Percentiles rank a stretch among this genome's conserved stretches.
Conservation (phyloP, 768 basidiomycete genomes). For the Tulasnella calospora region DNA sequence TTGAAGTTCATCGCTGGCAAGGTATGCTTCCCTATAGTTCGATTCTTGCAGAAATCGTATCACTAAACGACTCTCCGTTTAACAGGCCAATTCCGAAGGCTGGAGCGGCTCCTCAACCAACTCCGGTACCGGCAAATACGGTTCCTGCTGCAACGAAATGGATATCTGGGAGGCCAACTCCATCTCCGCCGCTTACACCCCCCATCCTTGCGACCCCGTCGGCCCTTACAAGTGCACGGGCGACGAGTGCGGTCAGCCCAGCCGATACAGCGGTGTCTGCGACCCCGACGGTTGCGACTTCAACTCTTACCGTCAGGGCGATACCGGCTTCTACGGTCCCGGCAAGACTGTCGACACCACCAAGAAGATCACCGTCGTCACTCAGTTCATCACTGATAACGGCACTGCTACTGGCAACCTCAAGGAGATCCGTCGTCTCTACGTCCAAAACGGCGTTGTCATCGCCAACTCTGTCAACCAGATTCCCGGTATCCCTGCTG, state of each 20-base stretch:
- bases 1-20: conserved; percentile 57
- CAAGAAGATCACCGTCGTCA: conserved; percentile 52
- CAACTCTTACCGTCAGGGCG: conserved; percentile 57
- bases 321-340: conserved; percentile 45
- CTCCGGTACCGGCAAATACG: conserved; percentile 45
- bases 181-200: conserved; percentile 48
- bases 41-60: background rate
- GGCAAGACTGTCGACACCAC: conserved; percentile 49
- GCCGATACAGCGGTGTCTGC: conserved; percentile 37
- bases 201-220: conserved; percentile 46
- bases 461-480: conserved; percentile 49
- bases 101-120: conserved; percentile 43
- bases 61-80: background rate
- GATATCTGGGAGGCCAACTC: conserved; percentile 58
- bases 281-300: conserved; percentile 58
- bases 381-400: conserved; percentile 51
- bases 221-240: conserved; percentile 46
- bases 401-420: conserved; percentile 47
- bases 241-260: conserved; percentile 30
- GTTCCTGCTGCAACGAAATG: conserved; percentile 56
- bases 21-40: conserved; percentile 35
- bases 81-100: conserved; percentile 46
- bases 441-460: conserved; percentile 49
- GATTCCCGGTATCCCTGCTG: conserved; percentile 41
- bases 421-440: conserved; percentile 44